A percentile compares a stretch with the other conserved stretches of the same genome.
Evolutionary conservation across 768 basidiomycete genomes (phyloP).

Genomic region (Xanthoconium stramineum): DNA sequence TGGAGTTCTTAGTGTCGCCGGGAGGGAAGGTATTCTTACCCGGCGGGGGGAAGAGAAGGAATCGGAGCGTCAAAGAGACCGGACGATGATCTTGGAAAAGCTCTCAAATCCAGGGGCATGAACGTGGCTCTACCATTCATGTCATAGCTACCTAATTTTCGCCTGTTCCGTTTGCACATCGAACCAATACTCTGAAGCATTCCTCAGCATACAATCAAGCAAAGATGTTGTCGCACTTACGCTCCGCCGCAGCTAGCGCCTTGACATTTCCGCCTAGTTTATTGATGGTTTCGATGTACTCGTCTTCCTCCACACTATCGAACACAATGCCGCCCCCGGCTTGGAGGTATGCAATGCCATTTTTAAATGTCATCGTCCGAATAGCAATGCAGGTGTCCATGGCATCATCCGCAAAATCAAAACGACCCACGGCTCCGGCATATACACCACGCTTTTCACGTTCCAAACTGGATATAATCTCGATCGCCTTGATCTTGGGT

Average conservation of each 20-base stretch:
- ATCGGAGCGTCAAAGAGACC: slow-evolving; percentile 22
- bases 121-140: slow-evolving; percentile 4
- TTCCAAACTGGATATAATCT: slow-evolving; percentile 84
- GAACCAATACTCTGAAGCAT: slow-evolving; percentile 62
- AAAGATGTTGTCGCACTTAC: slow-evolving; percentile 46
- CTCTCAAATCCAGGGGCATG: slow-evolving; percentile 18
- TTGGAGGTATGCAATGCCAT: slow-evolving; percentile 87
- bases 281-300: slow-evolving; percentile 93
- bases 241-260: slow-evolving; percentile 83
- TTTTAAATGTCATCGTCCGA: slow-evolving; percentile 95
- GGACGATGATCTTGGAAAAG: slow-evolving; percentile 25
- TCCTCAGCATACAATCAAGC: slow-evolving; percentile 17
- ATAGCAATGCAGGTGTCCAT: slow-evolving; percentile 99
- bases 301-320: slow-evolving; percentile 97
- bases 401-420: slow-evolving; percentile 90
- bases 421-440: slow-evolving; percentile 96
- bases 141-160: slow-evolving; percentile 24
- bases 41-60: slow-evolving; percentile 29
- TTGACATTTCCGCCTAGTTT: slow-evolving; percentile 86
- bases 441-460: slow-evolving; percentile 90
- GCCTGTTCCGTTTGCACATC: slow-evolving; percentile 52
- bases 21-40: slow-evolving; percentile 66
- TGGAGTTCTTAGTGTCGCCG: slow-evolving; percentile 87
- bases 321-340: slow-evolving; percentile 98
- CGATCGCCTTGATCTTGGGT: slow-evolving; percentile 98